Evolutionary conservation across 2,329 filamentous ascomycete species (phyloP).

Genomic region (Colletotrichum nymphaeae): DNA sequence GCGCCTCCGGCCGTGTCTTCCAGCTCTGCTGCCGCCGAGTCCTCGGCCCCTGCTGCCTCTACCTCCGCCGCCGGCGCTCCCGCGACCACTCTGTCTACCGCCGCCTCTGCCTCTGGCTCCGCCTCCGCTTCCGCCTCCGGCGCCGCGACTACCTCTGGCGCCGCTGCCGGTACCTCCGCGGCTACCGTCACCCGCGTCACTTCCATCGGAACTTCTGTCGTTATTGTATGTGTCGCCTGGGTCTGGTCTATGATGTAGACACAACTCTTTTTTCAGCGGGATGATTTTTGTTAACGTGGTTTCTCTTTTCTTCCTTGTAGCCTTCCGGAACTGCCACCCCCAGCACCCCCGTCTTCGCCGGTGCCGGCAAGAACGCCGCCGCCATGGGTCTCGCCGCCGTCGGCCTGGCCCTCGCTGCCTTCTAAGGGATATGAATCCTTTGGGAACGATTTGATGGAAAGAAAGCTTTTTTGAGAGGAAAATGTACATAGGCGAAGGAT

Average conservation of each 20-base stretch:
- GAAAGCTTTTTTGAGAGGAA: background rate
- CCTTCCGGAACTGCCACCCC: constrained; percentile 22
- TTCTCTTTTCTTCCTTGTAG: background rate
- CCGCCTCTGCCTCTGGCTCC: background rate
- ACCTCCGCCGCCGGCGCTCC: background rate
- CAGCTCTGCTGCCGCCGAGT: background rate
- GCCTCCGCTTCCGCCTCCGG: background rate
- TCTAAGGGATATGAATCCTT: background rate
- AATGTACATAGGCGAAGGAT: constrained; percentile 14
- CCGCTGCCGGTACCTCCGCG: constrained; percentile 1
- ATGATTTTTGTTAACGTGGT: constrained; percentile 5
- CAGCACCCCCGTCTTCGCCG: constrained; percentile 23
- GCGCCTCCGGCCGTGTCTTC: background rate
- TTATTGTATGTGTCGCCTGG: constrained; percentile 29
- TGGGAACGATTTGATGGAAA: background rate
- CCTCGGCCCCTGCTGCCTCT: background rate
- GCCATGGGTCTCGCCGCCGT: constrained; percentile 2
- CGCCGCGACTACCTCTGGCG: background rate
- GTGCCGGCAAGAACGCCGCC: constrained; percentile 25
- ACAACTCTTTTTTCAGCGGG: background rate
- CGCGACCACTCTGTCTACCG: constrained; percentile 12
- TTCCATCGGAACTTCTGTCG: constrained; percentile 26
- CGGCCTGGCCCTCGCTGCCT: constrained; percentile 20
- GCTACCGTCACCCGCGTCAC: constrained; percentile 17
- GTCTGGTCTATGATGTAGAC: constrained; percentile 17